Evolutionary conservation across 179 eudicot genomes (phyloP).

Genomic region (Silene coronaria): DNA sequence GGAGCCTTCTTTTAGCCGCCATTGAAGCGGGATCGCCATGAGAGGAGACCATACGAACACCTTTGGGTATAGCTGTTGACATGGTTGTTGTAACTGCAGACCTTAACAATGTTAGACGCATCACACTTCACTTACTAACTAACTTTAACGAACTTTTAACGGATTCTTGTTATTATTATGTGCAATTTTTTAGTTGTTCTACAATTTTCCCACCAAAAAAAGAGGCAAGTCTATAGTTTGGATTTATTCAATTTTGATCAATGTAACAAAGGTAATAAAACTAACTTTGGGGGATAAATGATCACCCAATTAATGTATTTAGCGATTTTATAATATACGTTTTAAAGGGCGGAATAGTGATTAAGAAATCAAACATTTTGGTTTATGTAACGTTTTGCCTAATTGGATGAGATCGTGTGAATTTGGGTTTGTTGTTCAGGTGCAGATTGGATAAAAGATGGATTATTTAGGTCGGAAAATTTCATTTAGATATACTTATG

Average conservation of each 20-base stretch:
- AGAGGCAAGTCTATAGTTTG: neutral
- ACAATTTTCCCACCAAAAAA: neutral
- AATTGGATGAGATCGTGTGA: too few relatives aligned
- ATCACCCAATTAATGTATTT: neutral
- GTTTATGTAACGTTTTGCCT: too few relatives aligned
- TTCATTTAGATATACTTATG: too few relatives aligned
- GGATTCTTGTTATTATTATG: neutral
- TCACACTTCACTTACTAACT: neutral
- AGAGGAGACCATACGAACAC: conserved; percentile 12
- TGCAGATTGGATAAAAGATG: too few relatives aligned
- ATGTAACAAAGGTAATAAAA: neutral
- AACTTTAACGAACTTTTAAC: neutral
- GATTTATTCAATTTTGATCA: neutral
- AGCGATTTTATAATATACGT: too few relatives aligned
- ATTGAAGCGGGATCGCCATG: conserved; percentile 27
- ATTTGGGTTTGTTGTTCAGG: too few relatives aligned
- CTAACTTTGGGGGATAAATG: neutral
- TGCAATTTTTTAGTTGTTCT: neutral
- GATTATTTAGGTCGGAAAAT: too few relatives aligned
- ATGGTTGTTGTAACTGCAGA: neutral
- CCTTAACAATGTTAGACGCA: neutral
- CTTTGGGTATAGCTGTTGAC: neutral
- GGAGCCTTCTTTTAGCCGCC: conserved; percentile 46
- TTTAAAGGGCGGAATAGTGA: too few relatives aligned
- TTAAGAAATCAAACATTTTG: too few relatives aligned